Evolutionary conservation across 345 rosid genomes (phyloP).

Genomic region (Arabidopsis suecica): DNA sequence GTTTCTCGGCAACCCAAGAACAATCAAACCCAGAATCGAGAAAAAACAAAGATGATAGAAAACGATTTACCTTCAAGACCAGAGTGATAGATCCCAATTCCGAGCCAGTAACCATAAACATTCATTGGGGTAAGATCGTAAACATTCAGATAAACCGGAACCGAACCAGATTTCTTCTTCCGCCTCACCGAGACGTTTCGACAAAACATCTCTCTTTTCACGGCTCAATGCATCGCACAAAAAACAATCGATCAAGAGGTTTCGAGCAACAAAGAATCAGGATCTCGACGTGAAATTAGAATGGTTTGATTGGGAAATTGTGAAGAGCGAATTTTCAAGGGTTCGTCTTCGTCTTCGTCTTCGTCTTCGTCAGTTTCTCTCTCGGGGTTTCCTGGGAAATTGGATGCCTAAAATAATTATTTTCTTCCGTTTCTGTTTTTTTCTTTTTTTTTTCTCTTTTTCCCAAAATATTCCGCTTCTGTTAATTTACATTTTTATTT

Average conservation of each 20-base stretch:
- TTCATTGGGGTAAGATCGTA: conserved; percentile 91
- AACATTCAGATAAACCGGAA: conserved; percentile 65
- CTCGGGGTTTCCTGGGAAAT: neutral
- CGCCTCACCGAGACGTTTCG: conserved; percentile 29
- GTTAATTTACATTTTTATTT: no score
- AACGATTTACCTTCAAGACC: conserved; percentile 75
- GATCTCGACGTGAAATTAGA: no score
- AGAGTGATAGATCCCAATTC: conserved; percentile 92
- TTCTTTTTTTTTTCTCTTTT: no score
- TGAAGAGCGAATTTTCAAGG: neutral
- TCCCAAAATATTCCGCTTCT: no score
- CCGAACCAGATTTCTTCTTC: conserved; percentile 42
- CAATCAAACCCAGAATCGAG: conserved; percentile 22
- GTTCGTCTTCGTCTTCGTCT: neutral
- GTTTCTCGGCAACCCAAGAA: neutral
- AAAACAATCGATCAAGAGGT: neutral
- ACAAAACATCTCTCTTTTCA: conserved; percentile 37
- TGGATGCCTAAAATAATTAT: neutral
- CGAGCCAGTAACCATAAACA: conserved; percentile 79
- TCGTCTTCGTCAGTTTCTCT: neutral
- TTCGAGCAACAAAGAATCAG: no score
- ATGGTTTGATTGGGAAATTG: neutral
- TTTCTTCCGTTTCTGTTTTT: no score
- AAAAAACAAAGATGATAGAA: neutral
- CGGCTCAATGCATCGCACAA: conserved; percentile 30